Base-by-base conservation (phyloP, 169 alveolate species). In the Toxoplasma gondii region DNA sequence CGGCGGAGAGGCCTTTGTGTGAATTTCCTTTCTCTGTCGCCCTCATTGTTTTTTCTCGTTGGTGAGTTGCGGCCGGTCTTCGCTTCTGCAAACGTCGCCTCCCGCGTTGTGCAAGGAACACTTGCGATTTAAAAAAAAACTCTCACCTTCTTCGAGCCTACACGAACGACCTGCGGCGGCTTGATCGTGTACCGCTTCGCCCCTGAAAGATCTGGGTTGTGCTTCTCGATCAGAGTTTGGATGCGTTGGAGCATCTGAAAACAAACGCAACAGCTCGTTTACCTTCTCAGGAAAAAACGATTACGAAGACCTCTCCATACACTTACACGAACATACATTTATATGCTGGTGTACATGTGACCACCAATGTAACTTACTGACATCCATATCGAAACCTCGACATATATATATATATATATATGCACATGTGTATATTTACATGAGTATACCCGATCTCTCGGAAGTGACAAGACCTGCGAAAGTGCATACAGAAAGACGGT, bases 101-200 rank as follows among this genome's bases (percentile, higher is more conserved):
- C 58, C 58, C 58, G 58, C 4, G n/a, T n/a, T n/a, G n/a, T n/a
- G n/a, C n/a, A n/a, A n/a, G n/a, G n/a, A n/a, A n/a, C n/a, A n/a
- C n/a, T n/a, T n/a, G 78, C 78, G n/a, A 64, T 64, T 27, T 22
- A 34, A 69, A 69, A 69, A 22, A 69, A 45, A 7, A 1, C 81
- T 19, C 92, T 24, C 58, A 91, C 99, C 96, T 98, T 98, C 96
- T 98, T 98, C n/a, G 99, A 97, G 44, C 99, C 99, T 5, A 98
- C 99, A 34, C 99, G 96, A n/a, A 98, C 99, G 53, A 98, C 99
- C 91, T 98, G 98, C 12, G 99, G 99, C 19, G 99, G 98, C 92
- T 96, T 97, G 64, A 98, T 96, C 34, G 98, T 97, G 94, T 97
- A 98, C 49, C 98, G 95, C 96, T 97, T 97, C 74, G 97, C 95